Percentiles rank a stretch among this genome's conserved stretches.
phyloP scores from a whole-genome alignment of 345 rosid genomes.

The Eucalyptus fibrosa region DNA sequence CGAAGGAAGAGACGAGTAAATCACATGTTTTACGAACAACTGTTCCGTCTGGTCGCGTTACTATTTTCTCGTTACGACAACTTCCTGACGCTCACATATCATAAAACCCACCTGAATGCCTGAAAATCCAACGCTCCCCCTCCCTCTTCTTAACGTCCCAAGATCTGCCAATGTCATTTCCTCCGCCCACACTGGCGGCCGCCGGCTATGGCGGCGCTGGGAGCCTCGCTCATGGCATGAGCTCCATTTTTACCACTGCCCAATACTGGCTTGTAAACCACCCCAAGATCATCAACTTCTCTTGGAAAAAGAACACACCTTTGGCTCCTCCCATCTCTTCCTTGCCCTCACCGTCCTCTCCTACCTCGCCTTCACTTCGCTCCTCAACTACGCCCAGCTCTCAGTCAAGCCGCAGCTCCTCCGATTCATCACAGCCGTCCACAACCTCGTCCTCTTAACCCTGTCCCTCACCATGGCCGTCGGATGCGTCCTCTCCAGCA shows the following conservation, averaged over 20 bases:
- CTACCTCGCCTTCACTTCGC: background rate
- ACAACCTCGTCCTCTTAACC: constrained; percentile 44
- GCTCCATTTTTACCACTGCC: background rate
- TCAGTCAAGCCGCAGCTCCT: constrained; percentile 17
- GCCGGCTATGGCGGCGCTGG: background rate
- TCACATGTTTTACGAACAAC: background rate
- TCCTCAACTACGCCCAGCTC: constrained; percentile 8
- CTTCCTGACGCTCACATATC: background rate
- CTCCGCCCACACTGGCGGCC: background rate
- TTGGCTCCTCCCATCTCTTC: constrained; percentile 4
- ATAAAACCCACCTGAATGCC: background rate
- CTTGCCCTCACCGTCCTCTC: background rate
- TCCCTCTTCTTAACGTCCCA: background rate
- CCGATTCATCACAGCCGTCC: constrained; percentile 63
- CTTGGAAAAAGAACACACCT: constrained; percentile 16
- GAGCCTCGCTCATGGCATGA: background rate
- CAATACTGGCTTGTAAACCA: background rate
- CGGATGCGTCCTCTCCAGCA: constrained; percentile 48
- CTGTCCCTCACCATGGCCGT: constrained; percentile 59
- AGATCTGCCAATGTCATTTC: background rate
- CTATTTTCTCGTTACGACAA: background rate
- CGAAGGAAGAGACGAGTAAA: too few species aligned
- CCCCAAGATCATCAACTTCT: constrained; percentile 17
- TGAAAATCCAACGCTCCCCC: background rate
- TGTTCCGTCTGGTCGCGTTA: background rate